Evolutionary conservation across 2,329 filamentous ascomycete species (phyloP).

Genomic region (Pseudogymnoascus sp.): DNA sequence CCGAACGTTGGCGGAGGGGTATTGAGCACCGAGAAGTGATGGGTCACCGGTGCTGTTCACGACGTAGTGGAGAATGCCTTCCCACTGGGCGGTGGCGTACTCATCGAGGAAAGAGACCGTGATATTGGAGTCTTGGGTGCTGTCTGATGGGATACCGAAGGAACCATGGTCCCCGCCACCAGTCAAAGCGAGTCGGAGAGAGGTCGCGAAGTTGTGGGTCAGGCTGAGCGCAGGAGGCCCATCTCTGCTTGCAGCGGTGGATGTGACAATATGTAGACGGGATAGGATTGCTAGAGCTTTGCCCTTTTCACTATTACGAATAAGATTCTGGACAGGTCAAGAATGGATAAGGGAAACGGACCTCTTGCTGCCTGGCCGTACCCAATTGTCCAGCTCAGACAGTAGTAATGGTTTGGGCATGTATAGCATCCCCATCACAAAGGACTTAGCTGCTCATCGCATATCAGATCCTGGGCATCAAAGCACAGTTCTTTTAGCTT

Average conservation of each 20-base stretch:
- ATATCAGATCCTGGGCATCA: slow-evolving; percentile 12
- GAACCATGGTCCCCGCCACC: slow-evolving; percentile 79
- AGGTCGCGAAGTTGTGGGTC: slow-evolving; percentile 72
- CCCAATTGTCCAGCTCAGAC: slow-evolving; percentile 78
- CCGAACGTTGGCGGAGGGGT: slow-evolving; percentile 71
- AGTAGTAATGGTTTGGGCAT: slow-evolving; percentile 71
- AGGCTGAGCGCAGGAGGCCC: slow-evolving; percentile 65
- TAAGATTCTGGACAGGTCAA: slow-evolving; percentile 7
- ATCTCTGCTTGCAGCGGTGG: slow-evolving; percentile 51
- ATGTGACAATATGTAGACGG: slow-evolving; percentile 76
- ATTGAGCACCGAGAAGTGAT: slow-evolving; percentile 37
- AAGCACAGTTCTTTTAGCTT: slow-evolving; percentile 9
- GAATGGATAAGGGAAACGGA: slow-evolving; percentile 25
- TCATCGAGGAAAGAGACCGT: slow-evolving; percentile 68
- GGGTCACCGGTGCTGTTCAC: slow-evolving; percentile 64
- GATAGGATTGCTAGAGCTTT: slow-evolving; percentile 74
- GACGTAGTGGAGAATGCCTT: slow-evolving; percentile 91
- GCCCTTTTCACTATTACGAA: slow-evolving; percentile 59
- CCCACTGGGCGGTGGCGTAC: slow-evolving; percentile 85
- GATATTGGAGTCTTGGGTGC: slow-evolving; percentile 53
- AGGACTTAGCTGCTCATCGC: slow-evolving; percentile 63
- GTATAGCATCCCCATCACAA: slow-evolving; percentile 94
- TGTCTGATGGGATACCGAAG: slow-evolving; percentile 76
- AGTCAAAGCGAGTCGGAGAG: slow-evolving; percentile 77
- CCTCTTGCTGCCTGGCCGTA: slow-evolving; percentile 58